Base-by-base conservation (phyloP, 1,284 basidiomycete genomes). In the Rhizoctonia solani region DNA sequence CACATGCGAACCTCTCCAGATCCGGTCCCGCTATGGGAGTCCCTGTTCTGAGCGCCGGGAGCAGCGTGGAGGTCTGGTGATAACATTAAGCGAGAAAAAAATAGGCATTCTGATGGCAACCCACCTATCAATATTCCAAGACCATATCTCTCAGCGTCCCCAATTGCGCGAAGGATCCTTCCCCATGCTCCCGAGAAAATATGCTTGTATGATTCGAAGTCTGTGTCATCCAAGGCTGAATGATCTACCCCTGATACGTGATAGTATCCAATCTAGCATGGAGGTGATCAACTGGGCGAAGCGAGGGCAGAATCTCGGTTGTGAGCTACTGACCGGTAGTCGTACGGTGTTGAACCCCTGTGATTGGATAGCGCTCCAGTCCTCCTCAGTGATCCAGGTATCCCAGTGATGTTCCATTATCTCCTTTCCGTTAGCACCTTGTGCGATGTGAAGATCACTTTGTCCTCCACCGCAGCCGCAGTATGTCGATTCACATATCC, bases 351-450 rank as follows among this genome's bases (percentile, higher is more conserved):
- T 95, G 74, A 94, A 83, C 0, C 93, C 92, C 63, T 80, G 80
- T n/a, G 83, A 78, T 1, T 81, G 80, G 66, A 95, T 83, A 89
- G 89, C 94, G 46, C 79, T 75, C 82, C 87, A 92, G 74, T 93
- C 91, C 0, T 77, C 77, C 29, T 86, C 83, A 1, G 79, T 82
- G 44, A 93, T 84, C 88, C 89, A 93, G 1, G 79, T 83, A 75
- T 92, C 89, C 91, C 92, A 95, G 76, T 95, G 93, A 6, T 78
- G 75, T 74, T 94, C 89, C 30, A 95, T 79, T 4, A 85, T 80
- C 66, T 80, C 75, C 74, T 84, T 85, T 0, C 88, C 88, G 49
- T 83, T 74, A 16, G 77, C 61, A 1, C 89, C 89, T 21, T 77
- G 81, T 6, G 89, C 90, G 9, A 93, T 82, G 75, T 94, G 91